Base-by-base conservation (phyloP, 805 yeast species). In the Candida hungchunana region DNA sequence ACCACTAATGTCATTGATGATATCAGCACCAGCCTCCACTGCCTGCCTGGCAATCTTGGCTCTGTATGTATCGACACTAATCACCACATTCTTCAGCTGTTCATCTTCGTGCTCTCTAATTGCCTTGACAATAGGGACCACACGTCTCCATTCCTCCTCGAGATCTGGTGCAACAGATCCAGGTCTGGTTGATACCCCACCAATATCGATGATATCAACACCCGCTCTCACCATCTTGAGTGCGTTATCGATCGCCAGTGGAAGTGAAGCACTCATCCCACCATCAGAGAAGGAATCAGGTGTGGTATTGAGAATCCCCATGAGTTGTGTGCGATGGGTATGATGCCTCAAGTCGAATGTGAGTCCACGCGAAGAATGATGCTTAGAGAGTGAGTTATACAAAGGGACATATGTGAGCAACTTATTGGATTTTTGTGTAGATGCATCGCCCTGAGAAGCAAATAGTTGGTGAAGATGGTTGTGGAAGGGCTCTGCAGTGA, bases 281-380 rank as follows among this genome's bases (percentile, higher is more conserved):
- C 96, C 97, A 59, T 93, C 98, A 29, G 95, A 84, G 56, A 93
- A 93, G 2, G 96, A 88, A 59, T 93, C 97, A 0, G 97, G 96
- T 0, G 98, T 93, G 15, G 82, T 71, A 51, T 93, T 93, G 44
- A 93, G 60, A 31, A 93, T 80, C 1, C 87, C 93, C 98, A 93
- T 93, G 29, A 88, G 55, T 34, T 69, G 60, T 0, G 97, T 86
- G n/a, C 62, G 63, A 6, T 66, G 55, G 5, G 63, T 58, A 28
- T 67, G 60, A 14, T 62, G 56, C 16, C 66, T 42, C 3, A 71
- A 64, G 50, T 78, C 82, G 47, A 72, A 69, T 22, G 58, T 57
- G 29, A 69, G 44, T n/a, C n/a, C n/a, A n/a, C n/a, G n/a, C n/a
- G n/a, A n/a, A n/a, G n/a, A n/a, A n/a, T n/a, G n/a, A 7, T 18